Evolutionary conservation across 2,329 filamentous ascomycete genomes (phyloP).

Genomic region (Ampelomyces quisqualis): DNA sequence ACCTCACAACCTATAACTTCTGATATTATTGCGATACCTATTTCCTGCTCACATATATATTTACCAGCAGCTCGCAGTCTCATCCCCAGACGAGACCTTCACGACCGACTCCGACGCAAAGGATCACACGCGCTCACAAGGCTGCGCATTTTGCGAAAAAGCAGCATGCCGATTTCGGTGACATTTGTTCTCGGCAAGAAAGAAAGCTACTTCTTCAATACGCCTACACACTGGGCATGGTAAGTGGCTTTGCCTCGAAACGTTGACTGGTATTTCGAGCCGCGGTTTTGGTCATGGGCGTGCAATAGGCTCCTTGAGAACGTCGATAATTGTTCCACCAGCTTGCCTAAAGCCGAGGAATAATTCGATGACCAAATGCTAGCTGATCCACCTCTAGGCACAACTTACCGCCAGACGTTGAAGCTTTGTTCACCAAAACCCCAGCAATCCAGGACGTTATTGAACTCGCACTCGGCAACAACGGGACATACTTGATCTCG

Average conservation of each 20-base stretch:
- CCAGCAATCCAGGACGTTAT: conserved; percentile 33
- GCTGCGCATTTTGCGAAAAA: background rate
- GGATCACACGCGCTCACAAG: background rate
- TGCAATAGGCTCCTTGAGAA: too few relatives aligned
- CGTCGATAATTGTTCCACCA: too few relatives aligned
- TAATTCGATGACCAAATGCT: too few relatives aligned
- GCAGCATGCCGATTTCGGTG: conserved; percentile 29
- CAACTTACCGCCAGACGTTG: conserved; percentile 31
- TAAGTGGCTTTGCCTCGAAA: conserved; percentile 10
- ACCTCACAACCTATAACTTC: background rate
- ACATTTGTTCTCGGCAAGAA: conserved; percentile 33
- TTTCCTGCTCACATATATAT: too few relatives aligned
- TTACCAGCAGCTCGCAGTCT: too few relatives aligned
- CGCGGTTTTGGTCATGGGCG: too few relatives aligned
- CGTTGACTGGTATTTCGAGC: too few relatives aligned
- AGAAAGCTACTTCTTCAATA: conserved; percentile 38
- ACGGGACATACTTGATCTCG: conserved; percentile 30
- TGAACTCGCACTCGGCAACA: conserved; percentile 26
- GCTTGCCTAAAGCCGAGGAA: too few relatives aligned
- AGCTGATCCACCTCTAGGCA: conserved; percentile 15
- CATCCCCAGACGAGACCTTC: too few relatives aligned
- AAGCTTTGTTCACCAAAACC: conserved; percentile 32
- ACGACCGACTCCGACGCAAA: too few relatives aligned
- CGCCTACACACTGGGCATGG: conserved; percentile 38
- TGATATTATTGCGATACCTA: too few relatives aligned